A percentile compares a stretch with the other conserved stretches of the same genome.
Conservation (phyloP, 164 flowering plant species). For the Hamamelis virginiana region DNA sequence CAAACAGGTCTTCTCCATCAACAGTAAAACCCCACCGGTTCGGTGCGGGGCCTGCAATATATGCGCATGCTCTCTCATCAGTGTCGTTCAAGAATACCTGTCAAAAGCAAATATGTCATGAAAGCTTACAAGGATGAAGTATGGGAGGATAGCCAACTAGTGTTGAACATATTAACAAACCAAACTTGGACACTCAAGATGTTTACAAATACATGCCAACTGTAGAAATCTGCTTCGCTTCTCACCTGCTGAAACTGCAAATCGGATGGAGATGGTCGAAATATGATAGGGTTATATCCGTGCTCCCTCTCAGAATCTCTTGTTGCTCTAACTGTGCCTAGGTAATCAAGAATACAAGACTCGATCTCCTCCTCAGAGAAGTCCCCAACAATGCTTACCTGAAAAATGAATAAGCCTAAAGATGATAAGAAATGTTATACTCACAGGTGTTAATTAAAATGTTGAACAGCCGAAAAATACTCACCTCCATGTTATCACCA, state of each 20-base stretch:
- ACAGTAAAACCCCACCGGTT: slow-evolving; percentile 92
- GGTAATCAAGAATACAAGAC: slow-evolving; percentile 89
- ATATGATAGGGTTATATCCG: slow-evolving; percentile 44
- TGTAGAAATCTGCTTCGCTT: not conserved
- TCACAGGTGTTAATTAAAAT: not conserved
- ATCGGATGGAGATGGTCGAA: slow-evolving; percentile 75
- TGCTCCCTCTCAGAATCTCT: slow-evolving; percentile 27
- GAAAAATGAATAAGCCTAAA: slow-evolving; percentile 15
- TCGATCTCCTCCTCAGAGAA: slow-evolving; percentile 92
- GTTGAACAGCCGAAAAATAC: slow-evolving; percentile 9
- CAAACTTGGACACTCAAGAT: not conserved
- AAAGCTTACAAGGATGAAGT: not conserved
- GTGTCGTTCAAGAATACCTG: slow-evolving; percentile 99
- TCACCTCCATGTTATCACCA: slow-evolving; percentile 93
- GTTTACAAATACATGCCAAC: not conserved
- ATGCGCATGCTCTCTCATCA: slow-evolving; percentile 99
- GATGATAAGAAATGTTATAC: not conserved
- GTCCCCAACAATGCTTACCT: slow-evolving; percentile 98
- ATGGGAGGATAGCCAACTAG: not conserved
- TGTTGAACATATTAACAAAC: not conserved
- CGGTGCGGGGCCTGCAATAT: slow-evolving; percentile 99
- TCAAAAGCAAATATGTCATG: slow-evolving; percentile 4
- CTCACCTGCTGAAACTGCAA: slow-evolving; percentile 89
- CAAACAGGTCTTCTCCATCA: slow-evolving; percentile 76
- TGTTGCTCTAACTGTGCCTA: slow-evolving; percentile 74